Evolutionary conservation across 1,284 basidiomycete genomes (phyloP).

Genomic region (Microbotryum saponariae): DNA sequence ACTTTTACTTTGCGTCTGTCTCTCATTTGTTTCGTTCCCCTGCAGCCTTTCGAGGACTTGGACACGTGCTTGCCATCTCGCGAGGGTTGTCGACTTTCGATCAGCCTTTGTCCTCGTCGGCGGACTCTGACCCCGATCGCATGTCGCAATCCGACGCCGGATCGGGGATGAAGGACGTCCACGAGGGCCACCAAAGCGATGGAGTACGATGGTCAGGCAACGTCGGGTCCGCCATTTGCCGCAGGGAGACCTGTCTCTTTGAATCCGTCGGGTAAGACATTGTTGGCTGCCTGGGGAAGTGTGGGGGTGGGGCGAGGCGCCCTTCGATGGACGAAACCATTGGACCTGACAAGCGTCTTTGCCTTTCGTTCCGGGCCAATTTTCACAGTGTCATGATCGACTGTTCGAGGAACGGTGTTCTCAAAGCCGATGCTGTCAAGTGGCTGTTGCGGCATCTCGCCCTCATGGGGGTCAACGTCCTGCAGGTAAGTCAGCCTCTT

Average conservation of each 20-base stretch:
- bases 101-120: background rate
- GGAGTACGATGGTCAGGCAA: conserved; percentile 7
- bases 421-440: conserved; percentile 36
- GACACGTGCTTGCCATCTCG: conserved; percentile 30
- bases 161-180: background rate
- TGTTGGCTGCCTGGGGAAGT: background rate
- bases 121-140: conserved; percentile 1
- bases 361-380: background rate
- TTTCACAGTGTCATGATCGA: conserved; percentile 41
- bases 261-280: conserved; percentile 28
- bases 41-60: conserved; percentile 31
- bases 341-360: background rate
- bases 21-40: too few relatives aligned
- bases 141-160: conserved; percentile 3
- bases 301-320: background rate
- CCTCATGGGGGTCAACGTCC: conserved; percentile 40
- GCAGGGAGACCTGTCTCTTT: conserved; percentile 30
- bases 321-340: background rate
- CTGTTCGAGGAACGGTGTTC: conserved; percentile 42
- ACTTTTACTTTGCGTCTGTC: background rate
- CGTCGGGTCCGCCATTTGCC: conserved; percentile 18
- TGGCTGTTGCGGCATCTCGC: conserved; percentile 38
- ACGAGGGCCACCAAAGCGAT: background rate
- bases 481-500: conserved; percentile 28
- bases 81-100: conserved; percentile 24